Evolutionary conservation across 139 green algal species (phyloP).

Genomic region (Raphidocelis subcapitata): DNA sequence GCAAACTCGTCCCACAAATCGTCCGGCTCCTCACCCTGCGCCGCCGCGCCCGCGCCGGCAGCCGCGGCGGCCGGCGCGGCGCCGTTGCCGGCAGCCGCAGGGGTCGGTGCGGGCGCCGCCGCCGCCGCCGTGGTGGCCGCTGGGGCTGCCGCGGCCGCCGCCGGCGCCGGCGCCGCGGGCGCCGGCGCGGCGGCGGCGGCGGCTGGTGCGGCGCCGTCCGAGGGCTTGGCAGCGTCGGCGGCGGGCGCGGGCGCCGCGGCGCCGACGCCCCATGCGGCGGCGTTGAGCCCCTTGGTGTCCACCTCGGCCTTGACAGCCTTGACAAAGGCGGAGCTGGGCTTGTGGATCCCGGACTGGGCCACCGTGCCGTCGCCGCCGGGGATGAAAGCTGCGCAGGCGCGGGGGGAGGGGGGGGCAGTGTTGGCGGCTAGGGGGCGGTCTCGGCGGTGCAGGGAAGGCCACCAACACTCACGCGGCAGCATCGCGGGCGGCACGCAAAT

Average conservation of each 20-base stretch:
- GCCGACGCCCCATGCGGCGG: neutral
- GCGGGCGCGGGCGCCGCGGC: constrained; percentile 6
- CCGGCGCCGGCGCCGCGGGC: neutral
- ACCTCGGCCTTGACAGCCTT: constrained; percentile 11
- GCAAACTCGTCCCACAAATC: constrained; percentile 28
- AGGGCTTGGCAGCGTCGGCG: neutral
- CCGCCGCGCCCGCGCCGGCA: constrained; percentile 1
- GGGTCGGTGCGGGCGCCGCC: neutral
- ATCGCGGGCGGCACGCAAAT: too few relatives aligned
- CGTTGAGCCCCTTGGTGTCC: neutral
- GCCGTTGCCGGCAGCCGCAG: constrained; percentile 1
- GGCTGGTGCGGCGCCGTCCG: constrained; percentile 2
- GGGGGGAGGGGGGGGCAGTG: neutral
- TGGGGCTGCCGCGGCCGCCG: neutral
- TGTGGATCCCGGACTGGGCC: constrained; percentile 16
- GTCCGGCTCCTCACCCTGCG: neutral
- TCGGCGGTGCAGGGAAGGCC: too few relatives aligned
- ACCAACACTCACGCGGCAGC: too few relatives aligned
- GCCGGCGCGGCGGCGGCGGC: neutral
- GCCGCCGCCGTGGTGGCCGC: neutral
- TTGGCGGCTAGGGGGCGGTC: neutral
- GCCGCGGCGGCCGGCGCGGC: neutral
- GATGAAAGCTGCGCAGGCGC: neutral
- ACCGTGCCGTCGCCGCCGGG: constrained; percentile 11
- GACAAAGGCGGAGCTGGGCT: constrained; percentile 8